A percentile compares a stretch with the other conserved stretches of the same genome.
phyloP scores from a whole-genome alignment of 257 asterid genomes.

The Ajuga chamaepitys region DNA sequence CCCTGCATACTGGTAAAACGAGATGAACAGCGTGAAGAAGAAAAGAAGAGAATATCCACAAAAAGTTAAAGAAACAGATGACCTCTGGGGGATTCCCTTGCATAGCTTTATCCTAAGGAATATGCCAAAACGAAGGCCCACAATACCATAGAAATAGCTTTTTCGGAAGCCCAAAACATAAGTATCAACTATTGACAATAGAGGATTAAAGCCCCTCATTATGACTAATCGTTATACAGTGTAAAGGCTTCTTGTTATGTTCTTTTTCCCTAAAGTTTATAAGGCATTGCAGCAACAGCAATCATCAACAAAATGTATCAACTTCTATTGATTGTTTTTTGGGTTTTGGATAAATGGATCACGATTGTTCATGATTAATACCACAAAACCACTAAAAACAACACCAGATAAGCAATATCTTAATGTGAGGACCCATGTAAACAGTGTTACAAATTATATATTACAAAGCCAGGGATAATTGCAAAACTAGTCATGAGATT shows the following conservation, averaged over 20 bases:
- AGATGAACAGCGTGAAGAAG: conserved; percentile 4
- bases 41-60: conserved; percentile 10
- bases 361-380: neutral
- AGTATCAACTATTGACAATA: neutral
- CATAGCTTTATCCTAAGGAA: conserved; percentile 10
- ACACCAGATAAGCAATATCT: neutral
- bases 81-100: conserved; percentile 14
- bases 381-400: neutral
- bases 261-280: neutral
- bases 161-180: neutral
- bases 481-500: too few relatives aligned
- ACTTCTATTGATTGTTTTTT: neutral
- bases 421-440: neutral
- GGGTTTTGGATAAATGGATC: neutral
- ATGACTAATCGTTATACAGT: neutral
- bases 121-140: conserved; percentile 7
- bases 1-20: conserved; percentile 4
- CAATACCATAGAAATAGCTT: neutral
- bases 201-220: neutral
- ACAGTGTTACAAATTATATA: neutral
- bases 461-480: neutral
- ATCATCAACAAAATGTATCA: neutral
- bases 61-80: conserved; percentile 3
- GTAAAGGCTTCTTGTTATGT: neutral
- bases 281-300: neutral